A percentile compares a stretch with the other conserved stretches of the same genome.
These are phyloP conservation scores for Suillus bovinus DNA, from an alignment of 768 basidiomycete genomes.

Conservation along the genomic window DNA sequence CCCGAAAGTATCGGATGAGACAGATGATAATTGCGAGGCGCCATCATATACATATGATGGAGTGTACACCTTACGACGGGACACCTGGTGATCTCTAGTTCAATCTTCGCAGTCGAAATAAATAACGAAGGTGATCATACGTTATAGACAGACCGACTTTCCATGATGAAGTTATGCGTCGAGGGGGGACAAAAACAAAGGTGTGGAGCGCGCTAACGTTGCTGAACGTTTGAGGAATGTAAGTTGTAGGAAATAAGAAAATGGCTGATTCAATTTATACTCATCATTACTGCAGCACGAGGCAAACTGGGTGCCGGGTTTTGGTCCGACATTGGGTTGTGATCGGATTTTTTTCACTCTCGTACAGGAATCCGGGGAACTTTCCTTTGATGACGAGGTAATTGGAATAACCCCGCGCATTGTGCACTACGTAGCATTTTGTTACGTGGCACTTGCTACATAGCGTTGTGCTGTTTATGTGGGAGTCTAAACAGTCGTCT, in stretches of 20 bases:
- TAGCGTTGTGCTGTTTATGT: neutral
- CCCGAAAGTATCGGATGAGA: conserved; percentile 23
- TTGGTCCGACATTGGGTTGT: neutral
- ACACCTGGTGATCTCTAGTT: conserved; percentile 8
- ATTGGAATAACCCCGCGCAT: neutral
- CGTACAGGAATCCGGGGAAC: neutral
- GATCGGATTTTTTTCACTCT: neutral
- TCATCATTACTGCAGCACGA: neutral
- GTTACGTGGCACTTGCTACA: neutral
- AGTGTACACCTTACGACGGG: conserved; percentile 9
- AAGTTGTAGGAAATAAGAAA: neutral
- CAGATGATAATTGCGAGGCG: conserved; percentile 27
- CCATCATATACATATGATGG: conserved; percentile 22
- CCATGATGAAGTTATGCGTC: neutral
- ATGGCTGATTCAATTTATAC: neutral
- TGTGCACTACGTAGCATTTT: conserved; percentile 1
- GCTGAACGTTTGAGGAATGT: neutral
- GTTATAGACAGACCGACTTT: conserved; percentile 8
- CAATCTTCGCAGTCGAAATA: neutral
- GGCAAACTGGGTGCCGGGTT: too few species aligned
- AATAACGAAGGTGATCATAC: conserved; percentile 11
- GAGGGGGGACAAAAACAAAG: neutral
- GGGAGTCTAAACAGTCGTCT: neutral
- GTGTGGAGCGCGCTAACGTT: neutral
- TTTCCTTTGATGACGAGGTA: neutral